phyloP scores from a whole-genome alignment of 768 basidiomycete species.

The Termitomyces sp. region DNA sequence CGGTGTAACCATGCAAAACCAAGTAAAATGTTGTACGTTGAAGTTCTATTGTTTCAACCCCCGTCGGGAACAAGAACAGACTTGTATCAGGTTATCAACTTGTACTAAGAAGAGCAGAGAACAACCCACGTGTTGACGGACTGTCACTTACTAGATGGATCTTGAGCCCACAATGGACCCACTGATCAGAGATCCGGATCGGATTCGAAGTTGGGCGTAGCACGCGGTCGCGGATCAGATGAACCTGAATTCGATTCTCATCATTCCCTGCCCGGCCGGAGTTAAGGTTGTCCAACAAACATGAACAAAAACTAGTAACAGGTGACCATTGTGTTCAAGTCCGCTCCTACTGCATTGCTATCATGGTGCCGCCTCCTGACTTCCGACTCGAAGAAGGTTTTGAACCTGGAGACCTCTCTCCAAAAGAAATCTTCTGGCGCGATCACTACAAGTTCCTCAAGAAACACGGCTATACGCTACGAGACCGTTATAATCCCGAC shows the following conservation, averaged over 20 bases:
- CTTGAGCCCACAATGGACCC: too few species aligned
- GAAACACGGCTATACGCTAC: not conserved
- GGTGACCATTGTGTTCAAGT: not conserved
- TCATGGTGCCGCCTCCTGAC: not conserved
- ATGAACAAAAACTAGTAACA: not conserved
- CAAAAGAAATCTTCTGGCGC: not conserved
- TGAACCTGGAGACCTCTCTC: not conserved
- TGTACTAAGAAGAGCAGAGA: not conserved
- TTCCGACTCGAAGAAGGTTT: not conserved
- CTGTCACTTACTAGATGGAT: not conserved
- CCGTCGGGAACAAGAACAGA: not conserved
- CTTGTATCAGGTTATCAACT: too few species aligned
- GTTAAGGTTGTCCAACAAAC: not conserved
- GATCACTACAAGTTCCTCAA: not conserved
- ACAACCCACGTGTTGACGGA: not conserved
- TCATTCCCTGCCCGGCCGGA: too few species aligned
- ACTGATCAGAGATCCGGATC: too few species aligned
- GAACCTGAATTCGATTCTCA: too few species aligned
- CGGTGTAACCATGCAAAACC: not conserved
- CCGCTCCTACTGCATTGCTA: not conserved
- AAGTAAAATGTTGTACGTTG: too few species aligned
- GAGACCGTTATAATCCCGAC: constrained; percentile 1
- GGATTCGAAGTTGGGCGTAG: too few species aligned
- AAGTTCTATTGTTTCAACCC: not conserved
- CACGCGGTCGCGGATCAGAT: too few species aligned